Conservation (phyloP, 345 rosid genomes). For the Murraya paniculata region DNA sequence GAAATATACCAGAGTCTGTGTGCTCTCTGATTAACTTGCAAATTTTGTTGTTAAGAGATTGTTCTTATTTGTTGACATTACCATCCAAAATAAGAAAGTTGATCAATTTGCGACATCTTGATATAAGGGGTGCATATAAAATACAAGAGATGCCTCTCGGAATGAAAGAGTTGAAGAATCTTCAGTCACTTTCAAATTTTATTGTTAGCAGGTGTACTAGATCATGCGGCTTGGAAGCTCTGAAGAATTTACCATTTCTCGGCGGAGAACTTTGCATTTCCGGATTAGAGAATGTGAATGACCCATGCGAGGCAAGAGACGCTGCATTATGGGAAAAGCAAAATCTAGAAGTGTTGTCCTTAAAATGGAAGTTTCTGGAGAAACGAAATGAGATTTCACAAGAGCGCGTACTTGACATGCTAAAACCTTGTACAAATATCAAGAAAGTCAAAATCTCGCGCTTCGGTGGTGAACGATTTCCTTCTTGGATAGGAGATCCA, state of each 20-base stretch:
- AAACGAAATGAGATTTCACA: background rate
- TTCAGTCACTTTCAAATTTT: background rate
- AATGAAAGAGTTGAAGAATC: background rate
- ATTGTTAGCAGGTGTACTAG: background rate
- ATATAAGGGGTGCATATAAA: background rate
- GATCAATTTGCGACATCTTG: background rate
- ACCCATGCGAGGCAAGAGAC: background rate
- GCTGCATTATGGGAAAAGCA: background rate
- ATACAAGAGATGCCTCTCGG: background rate
- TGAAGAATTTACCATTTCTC: background rate
- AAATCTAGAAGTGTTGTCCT: background rate
- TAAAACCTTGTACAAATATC: background rate
- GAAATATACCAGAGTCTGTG: background rate
- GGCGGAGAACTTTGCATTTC: background rate
- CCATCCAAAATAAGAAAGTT: background rate
- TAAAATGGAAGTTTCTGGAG: background rate
- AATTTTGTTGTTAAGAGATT: background rate
- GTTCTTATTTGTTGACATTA: background rate
- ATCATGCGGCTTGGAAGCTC: no score
- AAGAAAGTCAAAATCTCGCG: background rate
- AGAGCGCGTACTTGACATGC: background rate
- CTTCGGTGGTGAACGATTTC: background rate
- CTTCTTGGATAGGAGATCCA: background rate
- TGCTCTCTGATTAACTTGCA: background rate
- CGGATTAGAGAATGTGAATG: background rate